Base-by-base conservation (phyloP, 164 flowering plant genomes). In the Piper longum region DNA sequence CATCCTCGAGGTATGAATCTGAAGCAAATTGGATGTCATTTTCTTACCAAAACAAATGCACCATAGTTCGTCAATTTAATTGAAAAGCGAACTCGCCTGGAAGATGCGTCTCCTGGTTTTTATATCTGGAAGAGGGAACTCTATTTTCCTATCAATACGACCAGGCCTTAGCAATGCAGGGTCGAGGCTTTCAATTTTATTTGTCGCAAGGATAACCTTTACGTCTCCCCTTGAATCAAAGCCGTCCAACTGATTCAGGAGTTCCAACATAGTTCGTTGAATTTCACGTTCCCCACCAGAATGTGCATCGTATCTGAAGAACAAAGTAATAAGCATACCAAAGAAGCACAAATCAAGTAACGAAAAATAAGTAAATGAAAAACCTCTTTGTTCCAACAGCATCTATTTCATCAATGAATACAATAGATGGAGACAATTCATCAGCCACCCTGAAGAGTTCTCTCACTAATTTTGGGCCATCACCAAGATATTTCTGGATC, bases 231-330 rank as follows among this genome's bases (percentile, higher is more conserved):
- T 83, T 16, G 95, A 84, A 77, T 89, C 96, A 77, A 91, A 91
- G 45, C 98, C 98, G 82, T 89, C 98, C 41, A 91, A 75, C 65
- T 91, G 98, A 75, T 89, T 91, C 62, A 91, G 72, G 68, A 91
- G 65, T 65, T 91, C 98, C 74, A 91, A 74, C 96, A 91, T 89
- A 16, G 92, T 91, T 79, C 96, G 84, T 73, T 91, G 98, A 62
- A 91, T 87, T 65, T 91, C 98, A 74, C 98, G 92, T 68, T 91
- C 98, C 59, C 96, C 98, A 44, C 96, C 96, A 40, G 96, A 85
- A 71, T 87, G 88, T 52, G 96, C 95, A 74, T 89, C 96, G 68
- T 87, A 91, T 83, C 98, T 86, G 78, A 44, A 40, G 3, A 26
- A 68, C 4, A 51, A 16, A 42, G 41, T n/a, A 18, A 16, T 18